Evolutionary conservation across 768 basidiomycete genomes (phyloP), one percentile per base, ranked within the genome.

Genomic region (Amanita phalloides): DNA sequence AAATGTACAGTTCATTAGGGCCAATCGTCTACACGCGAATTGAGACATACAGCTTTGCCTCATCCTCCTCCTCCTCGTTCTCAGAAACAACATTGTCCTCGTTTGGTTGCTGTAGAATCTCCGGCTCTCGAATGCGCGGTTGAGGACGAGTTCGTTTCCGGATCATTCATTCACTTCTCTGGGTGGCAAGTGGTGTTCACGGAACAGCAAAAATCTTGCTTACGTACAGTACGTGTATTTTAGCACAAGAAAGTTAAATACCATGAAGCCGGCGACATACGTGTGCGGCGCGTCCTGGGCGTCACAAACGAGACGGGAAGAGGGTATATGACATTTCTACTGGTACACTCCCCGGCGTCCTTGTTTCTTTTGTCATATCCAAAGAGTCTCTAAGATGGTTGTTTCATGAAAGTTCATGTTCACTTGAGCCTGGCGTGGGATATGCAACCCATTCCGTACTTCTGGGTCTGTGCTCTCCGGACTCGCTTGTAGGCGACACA

Each of bases 91-190:
- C 26, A 14, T 44, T 61, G 7, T 69, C 67, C 7, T 70, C 69
- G 10, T 74, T 69, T 23, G 57, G 60, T 20, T 71, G 71, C 7
- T 62, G 55, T 0, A 81, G 80, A 37, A 30, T 3, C 30, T 51
- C 49, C 43, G 59, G 65, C 62, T 79, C 77, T 11, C 86, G 74
- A 20, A 76, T 58, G 30, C 74, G 73, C 23, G 74, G 70, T 58
- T 79, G 81, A 35, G 86, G 86, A 37, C 86, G 78, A 47, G 68
- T 74, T 33, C 87, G 83, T 67, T 80, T 86, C 71, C 79, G 89
- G 72, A 90, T 85, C 76, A 84, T 81, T 44, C 32, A 32, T 32
- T 33, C 33, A 33, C 33, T 33, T 9, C 20, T 21, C 48, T 9
- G n/a, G 17, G 3, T 30, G 9, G n/a, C 6, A 26, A 3, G 49